Evolutionary conservation across 2,329 filamentous ascomycete species (phyloP), one percentile per base, ranked within the genome.

Genomic region (Xylariaceae sp.): DNA sequence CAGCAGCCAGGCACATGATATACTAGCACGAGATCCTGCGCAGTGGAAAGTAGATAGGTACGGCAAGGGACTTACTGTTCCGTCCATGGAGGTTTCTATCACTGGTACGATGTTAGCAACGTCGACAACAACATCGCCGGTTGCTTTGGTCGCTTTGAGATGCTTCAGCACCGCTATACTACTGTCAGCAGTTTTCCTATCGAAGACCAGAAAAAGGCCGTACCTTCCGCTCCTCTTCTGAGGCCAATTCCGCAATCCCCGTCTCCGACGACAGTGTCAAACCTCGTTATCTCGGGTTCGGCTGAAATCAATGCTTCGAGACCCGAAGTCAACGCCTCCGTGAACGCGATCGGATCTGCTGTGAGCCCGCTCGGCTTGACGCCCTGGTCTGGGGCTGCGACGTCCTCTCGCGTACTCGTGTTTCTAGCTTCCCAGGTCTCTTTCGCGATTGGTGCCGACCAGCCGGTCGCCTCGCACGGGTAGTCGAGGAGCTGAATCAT

Each of bases 241-340:
- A 95, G 69, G 4, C 87, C 87, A 41, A 88, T 85, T 8, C 88
- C 88, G 55, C 88, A 95, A 63, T 95, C 88, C 32, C 88, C 88
- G 57, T 95, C 88, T 29, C 88, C 88, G 16, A 94, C 87, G 9
- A 92, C 78, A 0, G 87, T 94, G 56, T 88, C 84, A 53, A 78
- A 88, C 34, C 68, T 73, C 0, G 84, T 88, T 35, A 88, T 71
- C 35, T 85, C 80, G 1, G 83, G 79, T 59, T 88, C 84, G 1
- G 72, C 81, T 0, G 67, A 70, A 46, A 87, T 73, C 11, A 88
- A 66, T 24, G 68, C 69, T 34, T 83, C 65, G 12, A 88, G 66
- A 0, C 71, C 84, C 12, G 63, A 66, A 14, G 62, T 70, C 28
- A 88, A 65, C 4, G 70, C 69, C 17, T 67, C 61, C 42, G 69